phyloP scores from a whole-genome alignment of 129 eudicot genomes.

The Centella asiatica region DNA sequence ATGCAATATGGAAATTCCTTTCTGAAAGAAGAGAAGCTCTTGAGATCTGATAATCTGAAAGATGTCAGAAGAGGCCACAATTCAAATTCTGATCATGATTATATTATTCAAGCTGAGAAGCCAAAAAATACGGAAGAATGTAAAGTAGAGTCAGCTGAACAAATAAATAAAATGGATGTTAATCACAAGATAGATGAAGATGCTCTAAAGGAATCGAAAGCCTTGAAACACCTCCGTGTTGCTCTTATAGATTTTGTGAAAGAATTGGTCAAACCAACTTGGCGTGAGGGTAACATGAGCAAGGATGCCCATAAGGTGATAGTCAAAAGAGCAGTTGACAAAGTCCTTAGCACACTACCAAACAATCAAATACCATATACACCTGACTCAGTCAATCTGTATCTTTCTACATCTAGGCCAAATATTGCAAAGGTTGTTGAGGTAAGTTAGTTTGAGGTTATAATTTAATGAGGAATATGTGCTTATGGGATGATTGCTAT shows the following conservation, averaged over 20 bases:
- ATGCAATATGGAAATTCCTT: constrained; percentile 13
- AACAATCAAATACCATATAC: constrained; percentile 49
- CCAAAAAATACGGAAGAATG: constrained; percentile 15
- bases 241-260: constrained; percentile 71
- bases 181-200: constrained; percentile 31
- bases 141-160: constrained; percentile 28
- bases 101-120: constrained; percentile 16
- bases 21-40: constrained; percentile 32
- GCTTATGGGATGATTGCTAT: not conserved
- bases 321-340: constrained; percentile 72
- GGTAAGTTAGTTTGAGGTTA: constrained; percentile 42
- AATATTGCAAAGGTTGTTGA: constrained; percentile 71
- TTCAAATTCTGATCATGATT: constrained; percentile 16
- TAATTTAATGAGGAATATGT: constrained; percentile 1
- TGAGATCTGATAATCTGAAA: constrained; percentile 18
- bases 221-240: constrained; percentile 49
- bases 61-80: constrained; percentile 29
- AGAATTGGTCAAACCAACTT: constrained; percentile 62
- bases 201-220: constrained; percentile 41
- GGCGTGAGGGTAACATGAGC: constrained; percentile 73
- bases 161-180: constrained; percentile 21
- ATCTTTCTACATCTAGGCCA: constrained; percentile 42
- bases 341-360: constrained; percentile 49
- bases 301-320: constrained; percentile 71
- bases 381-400: constrained; percentile 37